These are phyloP conservation scores for Claviceps sp. DNA, from an alignment of 2,329 filamentous ascomycete genomes.

Conservation along the genomic window DNA sequence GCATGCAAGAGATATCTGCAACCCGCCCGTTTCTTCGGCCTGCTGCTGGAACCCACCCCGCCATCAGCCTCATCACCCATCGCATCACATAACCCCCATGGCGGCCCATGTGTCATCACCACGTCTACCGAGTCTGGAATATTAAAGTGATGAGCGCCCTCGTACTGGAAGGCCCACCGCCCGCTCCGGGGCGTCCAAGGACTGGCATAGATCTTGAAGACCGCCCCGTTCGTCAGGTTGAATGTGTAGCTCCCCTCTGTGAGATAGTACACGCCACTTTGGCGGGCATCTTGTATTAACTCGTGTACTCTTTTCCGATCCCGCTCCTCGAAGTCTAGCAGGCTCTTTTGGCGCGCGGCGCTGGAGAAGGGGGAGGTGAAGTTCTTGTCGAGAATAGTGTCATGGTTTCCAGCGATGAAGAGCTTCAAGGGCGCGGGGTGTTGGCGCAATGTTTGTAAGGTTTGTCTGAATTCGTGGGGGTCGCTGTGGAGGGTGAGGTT, in stretches of 20 bases:
- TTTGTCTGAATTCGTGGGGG: constrained; percentile 24
- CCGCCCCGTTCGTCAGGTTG: constrained; percentile 33
- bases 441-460: constrained; percentile 27
- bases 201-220: constrained; percentile 37
- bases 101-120: constrained; percentile 42
- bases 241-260: constrained; percentile 35
- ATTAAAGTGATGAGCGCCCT: constrained; percentile 23
- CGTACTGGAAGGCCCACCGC: constrained; percentile 38
- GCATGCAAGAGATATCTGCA: constrained; percentile 32
- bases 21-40: constrained; percentile 23
- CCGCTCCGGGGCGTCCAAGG: constrained; percentile 32
- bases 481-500: constrained; percentile 33
- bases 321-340: too few relatives aligned
- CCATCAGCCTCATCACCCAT: neutral
- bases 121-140: constrained; percentile 28
- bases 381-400: constrained; percentile 27
- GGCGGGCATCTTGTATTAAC: constrained; percentile 25
- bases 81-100: constrained; percentile 35
- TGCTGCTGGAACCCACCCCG: neutral
- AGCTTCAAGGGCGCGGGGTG: constrained; percentile 38
- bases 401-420: constrained; percentile 42
- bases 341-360: too few relatives aligned
- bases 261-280: constrained; percentile 31
- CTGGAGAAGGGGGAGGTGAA: too few relatives aligned
- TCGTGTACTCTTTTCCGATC: constrained; percentile 10